Evolutionary conservation across 129 eudicot species (phyloP).

Genomic region (Flaveria linearis): DNA sequence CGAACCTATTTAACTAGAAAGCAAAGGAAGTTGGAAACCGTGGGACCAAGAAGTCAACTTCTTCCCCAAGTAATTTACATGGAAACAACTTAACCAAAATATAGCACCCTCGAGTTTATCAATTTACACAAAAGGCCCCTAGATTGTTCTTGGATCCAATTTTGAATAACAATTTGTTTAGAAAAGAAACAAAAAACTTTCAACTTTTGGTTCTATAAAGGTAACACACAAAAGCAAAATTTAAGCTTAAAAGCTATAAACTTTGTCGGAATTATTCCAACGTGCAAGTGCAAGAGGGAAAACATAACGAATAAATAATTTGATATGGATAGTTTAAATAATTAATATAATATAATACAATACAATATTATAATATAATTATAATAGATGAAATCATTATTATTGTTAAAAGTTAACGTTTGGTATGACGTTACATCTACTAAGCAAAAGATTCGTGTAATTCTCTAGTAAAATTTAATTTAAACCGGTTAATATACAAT

Average conservation of each 20-base stretch:
- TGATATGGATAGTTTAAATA: too few species aligned
- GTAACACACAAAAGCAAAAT: not conserved
- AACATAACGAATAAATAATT: not conserved
- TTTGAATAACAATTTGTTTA: not conserved
- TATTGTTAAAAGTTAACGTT: too few species aligned
- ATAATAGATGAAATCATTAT: too few species aligned
- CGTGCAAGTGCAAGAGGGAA: not conserved
- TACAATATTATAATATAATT: too few species aligned
- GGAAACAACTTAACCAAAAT: not conserved
- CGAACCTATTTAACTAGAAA: not conserved
- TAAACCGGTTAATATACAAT: too few species aligned
- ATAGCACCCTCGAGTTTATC: not conserved
- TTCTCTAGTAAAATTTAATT: too few species aligned
- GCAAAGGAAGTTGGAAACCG: not conserved
- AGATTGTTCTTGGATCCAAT: not conserved
- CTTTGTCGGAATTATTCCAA: not conserved
- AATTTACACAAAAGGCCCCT: not conserved
- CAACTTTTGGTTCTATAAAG: conserved; percentile 8
- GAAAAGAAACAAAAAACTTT: not conserved
- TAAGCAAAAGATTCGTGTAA: too few species aligned
- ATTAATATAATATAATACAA: too few species aligned
- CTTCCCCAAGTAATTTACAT: conserved; percentile 12
- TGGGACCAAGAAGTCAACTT: conserved; percentile 5
- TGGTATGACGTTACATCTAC: too few species aligned
- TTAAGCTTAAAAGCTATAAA: not conserved